Evolutionary conservation across 768 basidiomycete species (phyloP).

Genomic region (Leccinum imitatum): DNA sequence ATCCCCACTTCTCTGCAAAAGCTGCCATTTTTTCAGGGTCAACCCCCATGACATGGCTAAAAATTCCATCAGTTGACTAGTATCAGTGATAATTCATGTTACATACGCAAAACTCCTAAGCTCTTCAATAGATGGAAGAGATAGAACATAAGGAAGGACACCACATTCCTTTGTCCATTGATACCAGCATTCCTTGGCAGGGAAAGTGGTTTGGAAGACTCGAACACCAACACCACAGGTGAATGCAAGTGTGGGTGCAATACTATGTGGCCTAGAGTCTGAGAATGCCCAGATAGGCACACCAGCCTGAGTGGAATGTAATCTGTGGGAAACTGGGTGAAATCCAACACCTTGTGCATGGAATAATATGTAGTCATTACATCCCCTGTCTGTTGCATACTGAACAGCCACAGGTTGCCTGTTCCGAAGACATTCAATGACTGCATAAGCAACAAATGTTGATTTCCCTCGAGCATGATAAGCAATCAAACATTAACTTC

Average conservation of each 20-base stretch:
- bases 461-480: background rate
- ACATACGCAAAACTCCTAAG: background rate
- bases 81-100: background rate
- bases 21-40: background rate
- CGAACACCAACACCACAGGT: background rate
- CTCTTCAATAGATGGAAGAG: background rate
- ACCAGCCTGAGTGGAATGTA: too few species aligned
- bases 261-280: background rate
- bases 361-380: background rate
- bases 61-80: background rate
- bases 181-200: background rate
- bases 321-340: background rate
- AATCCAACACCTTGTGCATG: background rate
- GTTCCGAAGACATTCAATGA: background rate
- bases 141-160: background rate
- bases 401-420: background rate
- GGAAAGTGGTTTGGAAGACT: background rate
- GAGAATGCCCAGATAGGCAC: background rate
- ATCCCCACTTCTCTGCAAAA: background rate
- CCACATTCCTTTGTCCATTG: background rate
- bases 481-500: background rate
- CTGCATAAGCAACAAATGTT: conserved; percentile 1
- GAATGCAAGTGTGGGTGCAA: background rate
- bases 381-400: background rate
- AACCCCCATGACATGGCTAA: background rate